Percentiles rank a stretch among this genome's conserved stretches.
phyloP scores from a whole-genome alignment of 2,329 filamentous ascomycete genomes.

The Trichophyton rubrum region DNA sequence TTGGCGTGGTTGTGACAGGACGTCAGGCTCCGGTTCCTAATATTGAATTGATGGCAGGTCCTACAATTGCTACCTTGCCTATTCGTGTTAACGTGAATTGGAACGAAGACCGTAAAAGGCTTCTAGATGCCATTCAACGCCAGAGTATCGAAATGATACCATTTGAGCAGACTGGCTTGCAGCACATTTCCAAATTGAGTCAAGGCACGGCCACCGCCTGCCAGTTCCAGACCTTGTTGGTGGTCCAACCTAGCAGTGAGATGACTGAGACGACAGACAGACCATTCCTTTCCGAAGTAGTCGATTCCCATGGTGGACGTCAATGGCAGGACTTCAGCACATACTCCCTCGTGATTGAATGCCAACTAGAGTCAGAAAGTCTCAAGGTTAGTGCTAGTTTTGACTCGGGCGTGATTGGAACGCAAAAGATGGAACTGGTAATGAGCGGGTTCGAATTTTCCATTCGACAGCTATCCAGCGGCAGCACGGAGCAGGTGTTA shows the following conservation, averaged over 20 bases:
- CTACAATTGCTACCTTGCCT: conserved; percentile 30
- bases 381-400: neutral
- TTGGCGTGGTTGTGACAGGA: conserved; percentile 30
- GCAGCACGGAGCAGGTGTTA: neutral
- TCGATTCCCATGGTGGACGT: neutral
- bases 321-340: conserved; percentile 1
- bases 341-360: neutral
- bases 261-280: neutral
- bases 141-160: conserved; percentile 44
- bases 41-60: conserved; percentile 28
- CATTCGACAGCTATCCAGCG: neutral
- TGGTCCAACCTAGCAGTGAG: conserved; percentile 17
- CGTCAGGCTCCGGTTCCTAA: conserved; percentile 26
- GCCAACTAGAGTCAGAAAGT: neutral
- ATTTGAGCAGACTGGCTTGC: conserved; percentile 39
- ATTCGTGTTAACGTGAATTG: conserved; percentile 22
- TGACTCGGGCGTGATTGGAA: conserved; percentile 2
- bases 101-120: neutral
- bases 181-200: conserved; percentile 41
- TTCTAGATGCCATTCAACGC: conserved; percentile 40
- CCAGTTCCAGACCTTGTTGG: conserved; percentile 30
- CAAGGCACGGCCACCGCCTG: conserved; percentile 29
- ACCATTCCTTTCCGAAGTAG: neutral
- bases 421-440: neutral
- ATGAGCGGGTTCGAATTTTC: neutral